phyloP scores from a whole-genome alignment of 306 rosid species.

The Castanea mollissima region DNA sequence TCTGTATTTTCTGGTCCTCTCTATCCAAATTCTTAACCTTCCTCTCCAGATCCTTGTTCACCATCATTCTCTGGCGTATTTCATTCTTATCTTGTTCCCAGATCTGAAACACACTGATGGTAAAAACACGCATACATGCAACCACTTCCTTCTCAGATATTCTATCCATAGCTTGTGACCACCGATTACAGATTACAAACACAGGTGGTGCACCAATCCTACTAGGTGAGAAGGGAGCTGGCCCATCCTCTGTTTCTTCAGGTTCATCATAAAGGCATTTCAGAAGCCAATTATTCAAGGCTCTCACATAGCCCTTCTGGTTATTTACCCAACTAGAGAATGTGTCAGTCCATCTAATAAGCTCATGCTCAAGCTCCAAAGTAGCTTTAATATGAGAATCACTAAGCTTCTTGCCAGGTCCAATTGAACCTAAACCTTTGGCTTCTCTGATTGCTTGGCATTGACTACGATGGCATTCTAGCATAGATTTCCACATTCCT shows the following conservation, averaged over 20 bases:
- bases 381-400: conserved; percentile 75
- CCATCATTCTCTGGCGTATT: conserved; percentile 63
- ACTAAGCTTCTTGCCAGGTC: conserved; percentile 66
- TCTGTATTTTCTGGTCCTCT: conserved; percentile 86
- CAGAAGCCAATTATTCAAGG: conserved; percentile 84
- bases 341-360: conserved; percentile 79
- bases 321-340: conserved; percentile 86
- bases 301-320: conserved; percentile 85
- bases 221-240: conserved; percentile 90
- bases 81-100: conserved; percentile 87
- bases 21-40: conserved; percentile 69
- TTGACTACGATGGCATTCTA: conserved; percentile 86
- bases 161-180: conserved; percentile 92
- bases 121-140: conserved; percentile 73
- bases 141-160: conserved; percentile 90
- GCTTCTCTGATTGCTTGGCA: conserved; percentile 84
- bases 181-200: conserved; percentile 91
- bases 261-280: conserved; percentile 82
- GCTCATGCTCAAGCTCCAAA: conserved; percentile 72
- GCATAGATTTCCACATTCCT: conserved; percentile 96
- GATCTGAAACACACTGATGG: conserved; percentile 66
- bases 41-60: conserved; percentile 76
- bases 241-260: conserved; percentile 88
- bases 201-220: conserved; percentile 89
- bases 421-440: conserved; percentile 68